Evolutionary conservation across 768 basidiomycete genomes (phyloP).

Genomic region (Lyophyllum shimeji): DNA sequence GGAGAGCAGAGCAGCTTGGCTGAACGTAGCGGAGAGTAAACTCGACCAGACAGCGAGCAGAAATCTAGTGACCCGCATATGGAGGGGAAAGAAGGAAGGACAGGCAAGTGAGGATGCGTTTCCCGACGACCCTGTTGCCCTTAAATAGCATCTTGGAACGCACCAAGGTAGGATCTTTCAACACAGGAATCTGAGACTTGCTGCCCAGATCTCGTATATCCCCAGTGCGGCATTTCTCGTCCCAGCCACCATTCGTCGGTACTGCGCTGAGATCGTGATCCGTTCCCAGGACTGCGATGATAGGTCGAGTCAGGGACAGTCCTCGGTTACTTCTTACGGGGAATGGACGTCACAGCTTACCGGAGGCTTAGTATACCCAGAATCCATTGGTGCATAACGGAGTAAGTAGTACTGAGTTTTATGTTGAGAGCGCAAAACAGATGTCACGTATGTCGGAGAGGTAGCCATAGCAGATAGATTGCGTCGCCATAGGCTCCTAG

Average conservation of each 20-base stretch:
- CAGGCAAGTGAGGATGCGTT: background rate
- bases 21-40: conserved; percentile 1
- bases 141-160: no score
- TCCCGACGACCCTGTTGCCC: background rate
- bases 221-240: no score
- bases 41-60: background rate
- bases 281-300: background rate
- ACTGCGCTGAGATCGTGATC: background rate
- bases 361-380: background rate
- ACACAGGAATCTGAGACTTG: no score
- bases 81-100: background rate
- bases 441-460: no score
- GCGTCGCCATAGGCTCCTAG: background rate
- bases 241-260: background rate
- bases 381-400: no score
- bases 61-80: conserved; percentile 2
- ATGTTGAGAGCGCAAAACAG: no score
- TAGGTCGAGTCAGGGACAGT: background rate
- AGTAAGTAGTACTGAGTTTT: no score
- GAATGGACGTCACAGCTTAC: background rate
- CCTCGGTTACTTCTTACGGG: background rate
- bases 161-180: no score
- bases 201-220: no score
- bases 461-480: no score
- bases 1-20: conserved; percentile 2